Conservation (phyloP, 2,329 filamentous ascomycete genomes). For the Exserohilum turcica region DNA sequence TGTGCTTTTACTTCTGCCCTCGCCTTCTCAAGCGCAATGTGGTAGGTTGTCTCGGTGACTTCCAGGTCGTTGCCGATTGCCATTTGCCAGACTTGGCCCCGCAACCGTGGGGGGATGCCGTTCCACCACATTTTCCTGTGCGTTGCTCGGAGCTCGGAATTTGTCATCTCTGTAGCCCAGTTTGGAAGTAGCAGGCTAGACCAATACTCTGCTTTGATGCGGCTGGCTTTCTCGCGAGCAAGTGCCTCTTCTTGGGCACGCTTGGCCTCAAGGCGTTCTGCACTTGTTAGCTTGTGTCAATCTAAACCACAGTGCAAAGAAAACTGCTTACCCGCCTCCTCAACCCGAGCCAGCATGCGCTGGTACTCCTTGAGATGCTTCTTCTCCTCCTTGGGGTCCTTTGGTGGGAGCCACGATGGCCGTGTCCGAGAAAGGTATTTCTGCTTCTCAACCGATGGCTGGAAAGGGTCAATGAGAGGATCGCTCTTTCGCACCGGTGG, state of each 20-base stretch:
- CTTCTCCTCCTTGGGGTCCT: constrained; percentile 88
- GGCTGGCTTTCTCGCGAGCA: constrained; percentile 58
- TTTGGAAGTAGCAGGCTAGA: constrained; percentile 76
- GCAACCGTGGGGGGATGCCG: constrained; percentile 72
- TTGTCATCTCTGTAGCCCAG: constrained; percentile 71
- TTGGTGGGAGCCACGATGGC: constrained; percentile 83
- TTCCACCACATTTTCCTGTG: constrained; percentile 79
- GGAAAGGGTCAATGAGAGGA: constrained; percentile 82
- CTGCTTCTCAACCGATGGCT: constrained; percentile 85
- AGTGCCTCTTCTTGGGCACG: constrained; percentile 56
- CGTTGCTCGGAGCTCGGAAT: constrained; percentile 32
- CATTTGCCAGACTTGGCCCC: constrained; percentile 70
- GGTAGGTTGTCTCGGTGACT: constrained; percentile 69
- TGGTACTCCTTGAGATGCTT: constrained; percentile 86
- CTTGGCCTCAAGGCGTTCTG: constrained; percentile 42
- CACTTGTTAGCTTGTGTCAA: constrained; percentile 17
- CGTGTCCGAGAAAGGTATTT: constrained; percentile 77
- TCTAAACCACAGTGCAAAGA: not conserved
- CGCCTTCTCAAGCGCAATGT: constrained; percentile 71
- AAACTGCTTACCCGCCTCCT: constrained; percentile 58
- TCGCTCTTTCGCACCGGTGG: constrained; percentile 74
- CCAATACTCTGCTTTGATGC: constrained; percentile 65
- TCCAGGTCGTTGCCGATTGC: constrained; percentile 77
- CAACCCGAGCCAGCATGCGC: constrained; percentile 73
- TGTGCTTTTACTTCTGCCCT: constrained; percentile 62